Conservation (phyloP, 164 flowering plant genomes). For the Berberis thunbergii region DNA sequence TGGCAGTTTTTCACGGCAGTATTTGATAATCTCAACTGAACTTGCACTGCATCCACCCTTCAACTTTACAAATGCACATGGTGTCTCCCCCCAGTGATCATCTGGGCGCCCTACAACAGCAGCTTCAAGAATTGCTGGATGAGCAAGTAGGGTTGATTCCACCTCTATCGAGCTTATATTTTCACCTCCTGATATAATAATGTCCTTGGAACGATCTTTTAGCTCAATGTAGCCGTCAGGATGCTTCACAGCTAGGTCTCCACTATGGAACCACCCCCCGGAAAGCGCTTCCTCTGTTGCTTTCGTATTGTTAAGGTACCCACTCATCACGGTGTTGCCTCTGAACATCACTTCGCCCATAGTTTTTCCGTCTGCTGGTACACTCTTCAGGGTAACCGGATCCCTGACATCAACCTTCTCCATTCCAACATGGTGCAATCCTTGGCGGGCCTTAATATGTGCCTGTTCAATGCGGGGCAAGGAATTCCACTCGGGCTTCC, state of each 20-base stretch:
- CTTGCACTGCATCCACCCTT: constrained; percentile 19
- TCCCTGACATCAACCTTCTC: constrained; percentile 60
- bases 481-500: constrained; percentile 38
- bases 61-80: constrained; percentile 67
- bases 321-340: constrained; percentile 63
- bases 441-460: constrained; percentile 23
- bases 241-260: constrained; percentile 49
- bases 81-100: constrained; percentile 32
- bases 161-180: constrained; percentile 54
- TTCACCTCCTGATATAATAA: constrained; percentile 31
- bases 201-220: constrained; percentile 53
- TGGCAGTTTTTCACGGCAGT: constrained; percentile 36
- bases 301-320: constrained; percentile 41
- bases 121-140: constrained; percentile 41
- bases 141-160: constrained; percentile 41
- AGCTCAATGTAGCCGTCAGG: constrained; percentile 42
- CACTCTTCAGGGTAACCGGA: constrained; percentile 46
- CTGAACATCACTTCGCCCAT: constrained; percentile 72
- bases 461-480: constrained; percentile 14
- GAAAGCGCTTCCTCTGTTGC: constrained; percentile 41
- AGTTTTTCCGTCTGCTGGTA: constrained; percentile 49
- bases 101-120: constrained; percentile 65
- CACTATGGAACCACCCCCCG: constrained; percentile 60
- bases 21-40: constrained; percentile 38
- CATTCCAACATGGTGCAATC: constrained; percentile 27